Evolutionary conservation across 208 protist species (phyloP), one percentile per base, ranked within the genome.

Genomic region (Zelonia costaricensis): DNA sequence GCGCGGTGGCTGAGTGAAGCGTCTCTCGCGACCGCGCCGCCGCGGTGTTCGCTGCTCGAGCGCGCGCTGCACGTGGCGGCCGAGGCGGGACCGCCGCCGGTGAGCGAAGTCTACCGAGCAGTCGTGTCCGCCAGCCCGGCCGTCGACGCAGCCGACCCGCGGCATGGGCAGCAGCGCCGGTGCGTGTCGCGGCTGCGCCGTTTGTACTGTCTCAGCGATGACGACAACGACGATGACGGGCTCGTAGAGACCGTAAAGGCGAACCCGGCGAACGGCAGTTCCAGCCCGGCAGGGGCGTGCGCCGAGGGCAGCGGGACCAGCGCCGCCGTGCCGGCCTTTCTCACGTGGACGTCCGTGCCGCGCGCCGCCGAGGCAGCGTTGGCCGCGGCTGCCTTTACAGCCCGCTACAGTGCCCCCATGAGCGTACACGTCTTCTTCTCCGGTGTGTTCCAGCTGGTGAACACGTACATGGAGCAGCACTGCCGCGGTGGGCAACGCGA

Each of bases 391-490:
- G 36, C 39, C 28, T 48, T 78, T 12, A 20, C 46, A 1, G 68
- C 63, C 12, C 43, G 48, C 35, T 78, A 79, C 60, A 27, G 33
- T 8, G 57, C 52, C 22, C 63, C 73, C 0, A 59, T 72, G 22
- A 80, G 65, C 44, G 36, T 74, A 3, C 74, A 84, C 45, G 66
- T 55, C 25, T 82, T 84, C 51, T 88, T 75, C 45, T 68, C 74
- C 1, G 55, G 60, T 42, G 64, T 72, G 4, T 88, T 88, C 68
- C 44, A 69, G 20, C 36, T 53, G 28, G 64, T 78, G n/a, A 67
- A 74, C 47, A 40, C 22, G 8, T 53, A 28, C 47, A 62, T 68
- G 43, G 73, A 78, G 38, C 30, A 20, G 45, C 39, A 38, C 30
- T 38, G 49, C 20, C 22, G 25, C 30, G 16, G 52, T 20, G 10